Conservation (phyloP, 148 eudicot genomes). For the Oxyria digyna region DNA sequence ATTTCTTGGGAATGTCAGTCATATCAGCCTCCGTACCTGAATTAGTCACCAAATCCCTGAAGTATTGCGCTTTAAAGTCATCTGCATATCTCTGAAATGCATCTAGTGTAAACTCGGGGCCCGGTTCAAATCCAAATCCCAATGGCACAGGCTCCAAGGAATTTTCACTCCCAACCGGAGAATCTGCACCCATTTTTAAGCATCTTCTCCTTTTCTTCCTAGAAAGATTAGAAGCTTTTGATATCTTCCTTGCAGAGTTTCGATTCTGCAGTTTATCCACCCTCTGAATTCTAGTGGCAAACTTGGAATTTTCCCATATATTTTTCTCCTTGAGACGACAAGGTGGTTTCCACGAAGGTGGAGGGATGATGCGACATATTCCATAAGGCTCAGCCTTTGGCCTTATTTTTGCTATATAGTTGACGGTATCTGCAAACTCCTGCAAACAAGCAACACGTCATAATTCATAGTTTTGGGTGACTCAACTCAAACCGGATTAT, state of each 20-base stretch:
- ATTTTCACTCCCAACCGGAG: constrained; percentile 28
- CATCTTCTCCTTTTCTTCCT: constrained; percentile 75
- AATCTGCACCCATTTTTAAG: constrained; percentile 42
- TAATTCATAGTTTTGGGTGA: background rate
- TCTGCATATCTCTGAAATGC: constrained; percentile 77
- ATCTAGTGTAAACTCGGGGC: constrained; percentile 84
- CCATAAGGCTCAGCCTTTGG: constrained; percentile 75
- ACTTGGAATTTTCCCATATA: constrained; percentile 69
- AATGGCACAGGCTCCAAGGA: constrained; percentile 17
- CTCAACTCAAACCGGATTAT: no score
- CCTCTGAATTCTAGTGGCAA: constrained; percentile 76
- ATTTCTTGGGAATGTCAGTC: constrained; percentile 19
- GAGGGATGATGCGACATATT: constrained; percentile 95
- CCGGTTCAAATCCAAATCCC: constrained; percentile 91
- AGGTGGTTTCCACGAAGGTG: constrained; percentile 91
- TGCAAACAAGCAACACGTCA: constrained; percentile 15
- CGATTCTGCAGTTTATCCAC: constrained; percentile 97
- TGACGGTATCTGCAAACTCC: constrained; percentile 85
- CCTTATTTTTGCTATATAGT: constrained; percentile 71
- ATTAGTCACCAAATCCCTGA: constrained; percentile 28
- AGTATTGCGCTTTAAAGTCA: constrained; percentile 76
- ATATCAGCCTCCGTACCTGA: constrained; percentile 19
- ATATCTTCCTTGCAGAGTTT: constrained; percentile 35
- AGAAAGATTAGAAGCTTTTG: constrained; percentile 28
- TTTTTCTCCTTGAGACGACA: constrained; percentile 56